Evolutionary conservation across 2,329 filamentous ascomycete genomes (phyloP), one percentile per base, ranked within the genome.

Genomic region (Clonostachys sp.): DNA sequence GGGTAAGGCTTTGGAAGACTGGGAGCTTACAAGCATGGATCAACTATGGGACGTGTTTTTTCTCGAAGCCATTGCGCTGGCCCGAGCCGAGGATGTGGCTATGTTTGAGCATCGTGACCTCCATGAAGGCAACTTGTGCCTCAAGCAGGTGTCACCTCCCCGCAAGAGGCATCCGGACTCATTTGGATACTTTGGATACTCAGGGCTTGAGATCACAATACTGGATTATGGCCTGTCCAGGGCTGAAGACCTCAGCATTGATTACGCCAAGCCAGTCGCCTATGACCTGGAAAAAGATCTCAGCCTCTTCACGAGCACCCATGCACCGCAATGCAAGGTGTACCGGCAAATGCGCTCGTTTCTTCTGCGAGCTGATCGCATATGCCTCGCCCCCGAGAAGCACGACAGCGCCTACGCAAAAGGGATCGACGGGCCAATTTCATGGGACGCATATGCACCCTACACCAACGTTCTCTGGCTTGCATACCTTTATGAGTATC

Each of bases 401-500:
- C 76, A 81, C 60, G 61, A 63, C 43, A 68, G 59, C 5, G 70
- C 77, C 0, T 79, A 80, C 53, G 68, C 71, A 33, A 53, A 59
- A 14, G 72, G 71, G 1, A 56, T 73, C 35, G 65, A 74, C 48
- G 75, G 73, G 2, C 60, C 74, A 5, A 67, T 83, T 12, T 73
- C 70, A 2, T 86, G 82, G 82, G 61, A 67, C 6, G 68, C 64
- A 1, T 75, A 78, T 53, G 71, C 71, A 30, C 80, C 82, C 1
- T 85, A 84, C 59, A 83, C 78, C 5, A 86, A 86, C 51, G 79
- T 84, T 2, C 64, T 86, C 16, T 86, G 82, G 82, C 69, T 86
- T 40, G 77, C 79, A 4, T 85, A 84, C 51, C 65, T 83, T 6
- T 83, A 83, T 55, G 64, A 70, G 35, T 83, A 81, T 59, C 61